Conservation (phyloP, 345 rosid species). For the Eucalyptus regnans region DNA sequence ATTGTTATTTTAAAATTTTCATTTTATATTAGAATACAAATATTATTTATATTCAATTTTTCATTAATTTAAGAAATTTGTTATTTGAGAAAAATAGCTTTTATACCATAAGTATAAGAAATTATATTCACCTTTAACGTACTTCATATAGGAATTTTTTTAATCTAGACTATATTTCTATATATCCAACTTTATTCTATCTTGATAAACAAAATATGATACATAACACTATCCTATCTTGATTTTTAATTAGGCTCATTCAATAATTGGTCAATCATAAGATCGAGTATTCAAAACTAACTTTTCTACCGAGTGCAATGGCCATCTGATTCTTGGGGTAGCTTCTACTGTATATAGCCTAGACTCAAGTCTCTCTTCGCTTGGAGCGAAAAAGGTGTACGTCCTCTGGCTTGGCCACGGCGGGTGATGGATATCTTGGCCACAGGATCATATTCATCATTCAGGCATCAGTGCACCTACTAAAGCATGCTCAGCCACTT, state of each 20-base stretch:
- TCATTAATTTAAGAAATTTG: not conserved
- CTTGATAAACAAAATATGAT: not conserved
- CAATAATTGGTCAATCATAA: not conserved
- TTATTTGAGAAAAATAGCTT: not conserved
- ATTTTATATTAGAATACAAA: too few relatives aligned
- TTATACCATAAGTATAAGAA: not conserved
- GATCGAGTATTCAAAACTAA: slow-evolving; percentile 5
- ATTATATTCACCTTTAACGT: fast-evolving
- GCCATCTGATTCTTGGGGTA: slow-evolving; percentile 94
- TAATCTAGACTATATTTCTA: fast-evolving
- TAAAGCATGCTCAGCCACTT: too few relatives aligned
- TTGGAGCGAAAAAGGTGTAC: slow-evolving; percentile 71
- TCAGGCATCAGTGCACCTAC: slow-evolving; percentile 90
- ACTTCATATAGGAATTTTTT: fast-evolving
- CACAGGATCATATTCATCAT: slow-evolving; percentile 74
- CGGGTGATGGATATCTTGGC: slow-evolving; percentile 90
- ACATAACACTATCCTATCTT: too few relatives aligned
- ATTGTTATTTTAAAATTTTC: too few relatives aligned
- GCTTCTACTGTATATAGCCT: slow-evolving; percentile 48
- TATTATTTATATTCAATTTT: too few relatives aligned
- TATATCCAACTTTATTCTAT: too few relatives aligned
- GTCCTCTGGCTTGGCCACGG: slow-evolving; percentile 92
- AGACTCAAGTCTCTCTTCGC: slow-evolving; percentile 93
- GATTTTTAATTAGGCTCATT: not conserved
- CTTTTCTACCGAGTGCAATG: slow-evolving; percentile 91